Evolutionary conservation across 768 basidiomycete species (phyloP).

Genomic region (Cystobasidium tubakii): DNA sequence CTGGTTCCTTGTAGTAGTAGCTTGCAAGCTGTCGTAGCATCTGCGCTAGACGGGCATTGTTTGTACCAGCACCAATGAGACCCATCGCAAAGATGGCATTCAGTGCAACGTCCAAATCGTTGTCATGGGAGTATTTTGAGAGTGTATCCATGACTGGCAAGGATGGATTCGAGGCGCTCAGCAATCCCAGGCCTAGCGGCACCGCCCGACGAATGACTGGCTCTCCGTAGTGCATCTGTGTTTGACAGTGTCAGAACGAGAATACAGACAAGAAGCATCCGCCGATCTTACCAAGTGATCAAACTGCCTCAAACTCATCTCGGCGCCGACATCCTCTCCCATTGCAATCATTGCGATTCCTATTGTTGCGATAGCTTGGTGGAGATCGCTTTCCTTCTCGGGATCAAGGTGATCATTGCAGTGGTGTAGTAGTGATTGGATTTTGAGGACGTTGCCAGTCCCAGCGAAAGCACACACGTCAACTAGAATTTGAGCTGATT

Average conservation of each 20-base stretch:
- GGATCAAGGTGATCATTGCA: conserved; percentile 81
- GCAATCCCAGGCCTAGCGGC: conserved; percentile 87
- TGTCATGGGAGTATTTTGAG: conserved; percentile 98
- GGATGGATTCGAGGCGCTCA: conserved; percentile 93
- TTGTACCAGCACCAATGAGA: conserved; percentile 94
- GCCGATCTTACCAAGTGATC: conserved; percentile 72
- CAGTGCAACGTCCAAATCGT: conserved; percentile 88
- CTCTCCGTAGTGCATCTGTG: conserved; percentile 98
- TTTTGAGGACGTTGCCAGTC: conserved; percentile 86
- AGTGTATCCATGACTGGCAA: conserved; percentile 90
- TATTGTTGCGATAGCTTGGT: conserved; percentile 86
- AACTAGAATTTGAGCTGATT: conserved; percentile 82
- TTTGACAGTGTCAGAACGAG: conserved; percentile 40
- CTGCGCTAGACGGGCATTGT: conserved; percentile 93
- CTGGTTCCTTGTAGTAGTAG: conserved; percentile 97
- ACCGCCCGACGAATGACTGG: conserved; percentile 84
- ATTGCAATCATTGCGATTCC: conserved; percentile 91
- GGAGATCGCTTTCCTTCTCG: conserved; percentile 63
- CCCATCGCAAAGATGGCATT: conserved; percentile 99
- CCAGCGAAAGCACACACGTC: conserved; percentile 92
- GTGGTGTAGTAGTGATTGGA: conserved; percentile 84
- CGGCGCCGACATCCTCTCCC: conserved; percentile 95
- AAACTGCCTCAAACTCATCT: conserved; percentile 96
- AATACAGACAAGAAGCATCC: not conserved
- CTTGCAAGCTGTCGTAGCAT: conserved; percentile 94